Evolutionary conservation across 1,284 basidiomycete species (phyloP), one percentile per base, ranked within the genome.

Genomic region (Sphaerobolus stellatus): DNA sequence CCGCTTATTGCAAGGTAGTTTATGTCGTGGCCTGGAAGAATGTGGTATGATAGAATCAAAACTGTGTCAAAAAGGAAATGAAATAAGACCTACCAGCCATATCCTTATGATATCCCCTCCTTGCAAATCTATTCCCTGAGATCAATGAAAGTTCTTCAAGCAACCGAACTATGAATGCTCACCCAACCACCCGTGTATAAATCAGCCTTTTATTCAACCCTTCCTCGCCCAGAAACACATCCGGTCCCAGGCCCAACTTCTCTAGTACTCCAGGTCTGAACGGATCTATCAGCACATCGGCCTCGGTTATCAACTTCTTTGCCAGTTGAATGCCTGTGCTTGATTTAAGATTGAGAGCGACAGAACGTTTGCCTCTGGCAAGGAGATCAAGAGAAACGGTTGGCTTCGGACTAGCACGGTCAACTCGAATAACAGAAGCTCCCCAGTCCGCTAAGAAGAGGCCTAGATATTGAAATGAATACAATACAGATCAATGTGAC

Each of bases 1-100:
- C 91, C 91, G 58, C 86, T 89, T 27, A 90, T 75, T 8, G 91
- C 90, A n/a, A 92, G 76, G 66, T 92, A 94, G 66, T 92, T 93
- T 61, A 93, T 81, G 65, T 94, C 91, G 65, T 93, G 91, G 22
- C 86, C 86, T 88, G 53, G 8, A 28, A 44, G 16, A 31, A 57
- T 1, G 47, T 38, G 54, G 20, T 25, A 14, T 22, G 18, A 34
- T 52, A 27, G 14, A 11, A 11, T 44, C 20, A 52, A 18, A 47
- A 22, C 13, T 31, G 36, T 22, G 41, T 22, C 2, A 22, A 25
- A 11, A 18, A 29, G 14, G 34, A 34, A 49, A 31, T 22, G 8
- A 20, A 8, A 18, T 43, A 11, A 24, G 9, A 30, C 74, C 25
- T 61, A 85, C 86, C 86, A 28, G 86, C 86, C 83, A 88, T 86